Percentiles rank a stretch among this genome's conserved stretches.
Conservation (phyloP, 768 basidiomycete species). For the Macrocybe gigantea region DNA sequence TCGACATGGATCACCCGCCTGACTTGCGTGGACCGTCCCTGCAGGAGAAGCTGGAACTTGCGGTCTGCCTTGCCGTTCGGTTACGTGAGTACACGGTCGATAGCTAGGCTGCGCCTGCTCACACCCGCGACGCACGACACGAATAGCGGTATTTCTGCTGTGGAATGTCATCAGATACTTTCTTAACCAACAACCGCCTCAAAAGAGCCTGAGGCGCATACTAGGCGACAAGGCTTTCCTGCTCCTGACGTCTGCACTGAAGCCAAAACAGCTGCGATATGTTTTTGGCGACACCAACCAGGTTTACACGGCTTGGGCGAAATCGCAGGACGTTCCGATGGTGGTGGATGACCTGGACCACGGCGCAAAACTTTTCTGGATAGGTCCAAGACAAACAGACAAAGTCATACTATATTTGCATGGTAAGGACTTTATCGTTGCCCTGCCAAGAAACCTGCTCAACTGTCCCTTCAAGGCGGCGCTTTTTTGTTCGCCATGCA, state of each 20-base stretch:
- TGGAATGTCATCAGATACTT: too few species aligned
- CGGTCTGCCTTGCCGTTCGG: too few species aligned
- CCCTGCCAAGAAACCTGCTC: not conserved
- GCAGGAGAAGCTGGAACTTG: too few species aligned
- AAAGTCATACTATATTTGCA: constrained; percentile 27
- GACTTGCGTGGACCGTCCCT: too few species aligned
- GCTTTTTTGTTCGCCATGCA: constrained; percentile 20
- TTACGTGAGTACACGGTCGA: too few species aligned
- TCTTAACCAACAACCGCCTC: constrained; percentile 11
- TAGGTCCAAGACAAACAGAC: constrained; percentile 22
- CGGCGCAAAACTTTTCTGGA: constrained; percentile 23
- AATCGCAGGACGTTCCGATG: constrained; percentile 9
- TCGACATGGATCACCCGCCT: too few species aligned
- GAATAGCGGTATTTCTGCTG: too few species aligned
- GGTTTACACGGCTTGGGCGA: constrained; percentile 16
- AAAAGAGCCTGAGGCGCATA: constrained; percentile 10
- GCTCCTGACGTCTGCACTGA: constrained; percentile 6
- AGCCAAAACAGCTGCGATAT: constrained; percentile 15
- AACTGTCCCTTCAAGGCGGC: constrained; percentile 18
- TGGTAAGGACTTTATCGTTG: constrained; percentile 13
- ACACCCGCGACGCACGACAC: too few species aligned
- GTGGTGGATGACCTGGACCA: constrained; percentile 20
- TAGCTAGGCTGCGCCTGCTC: too few species aligned
- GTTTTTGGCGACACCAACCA: constrained; percentile 13
- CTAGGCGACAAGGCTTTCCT: constrained; percentile 6